These are phyloP conservation scores for Krasilnikovozyma curviuscula DNA, from an alignment of 768 basidiomycete genomes.

Conservation along the genomic window DNA sequence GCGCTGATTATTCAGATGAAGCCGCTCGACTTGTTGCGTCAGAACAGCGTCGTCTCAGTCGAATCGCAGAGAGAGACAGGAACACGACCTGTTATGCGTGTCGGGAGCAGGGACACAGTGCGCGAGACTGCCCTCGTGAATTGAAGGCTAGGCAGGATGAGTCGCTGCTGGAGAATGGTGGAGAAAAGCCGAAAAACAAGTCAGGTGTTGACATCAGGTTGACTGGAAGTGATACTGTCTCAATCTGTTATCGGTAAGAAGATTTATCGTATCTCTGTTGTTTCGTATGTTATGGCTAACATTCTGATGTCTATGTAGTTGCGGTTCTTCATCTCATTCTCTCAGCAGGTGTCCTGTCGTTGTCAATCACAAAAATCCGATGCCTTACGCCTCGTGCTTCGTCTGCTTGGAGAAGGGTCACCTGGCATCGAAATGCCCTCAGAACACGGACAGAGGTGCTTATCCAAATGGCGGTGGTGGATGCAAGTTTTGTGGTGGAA, in stretches of 20 bases:
- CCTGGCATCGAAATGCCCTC: constrained; percentile 60
- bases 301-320: constrained; percentile 32
- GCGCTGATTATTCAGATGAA: neutral
- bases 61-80: constrained; percentile 39
- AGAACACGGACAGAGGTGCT: constrained; percentile 58
- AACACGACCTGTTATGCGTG: constrained; percentile 70
- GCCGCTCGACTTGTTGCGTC: constrained; percentile 5
- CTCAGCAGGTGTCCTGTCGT: constrained; percentile 58
- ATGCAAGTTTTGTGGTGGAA: constrained; percentile 75
- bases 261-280: neutral
- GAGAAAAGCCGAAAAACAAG: neutral
- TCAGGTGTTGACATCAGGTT: too few relatives aligned
- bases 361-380: constrained; percentile 40
- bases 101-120: constrained; percentile 61
- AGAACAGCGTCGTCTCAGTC: constrained; percentile 46
- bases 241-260: constrained; percentile 52
- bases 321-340: constrained; percentile 58
- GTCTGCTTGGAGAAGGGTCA: constrained; percentile 72
- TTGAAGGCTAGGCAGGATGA: constrained; percentile 18
- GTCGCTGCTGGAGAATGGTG: constrained; percentile 2
- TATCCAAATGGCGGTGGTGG: constrained; percentile 69
- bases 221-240: constrained; percentile 25
- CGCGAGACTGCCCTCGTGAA: constrained; percentile 52
- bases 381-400: constrained; percentile 82
- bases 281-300: neutral